A percentile compares a stretch with the other conserved stretches of the same genome.
Evolutionary conservation across 1,284 basidiomycete species (phyloP).

Genomic region (Puccinia coronata): DNA sequence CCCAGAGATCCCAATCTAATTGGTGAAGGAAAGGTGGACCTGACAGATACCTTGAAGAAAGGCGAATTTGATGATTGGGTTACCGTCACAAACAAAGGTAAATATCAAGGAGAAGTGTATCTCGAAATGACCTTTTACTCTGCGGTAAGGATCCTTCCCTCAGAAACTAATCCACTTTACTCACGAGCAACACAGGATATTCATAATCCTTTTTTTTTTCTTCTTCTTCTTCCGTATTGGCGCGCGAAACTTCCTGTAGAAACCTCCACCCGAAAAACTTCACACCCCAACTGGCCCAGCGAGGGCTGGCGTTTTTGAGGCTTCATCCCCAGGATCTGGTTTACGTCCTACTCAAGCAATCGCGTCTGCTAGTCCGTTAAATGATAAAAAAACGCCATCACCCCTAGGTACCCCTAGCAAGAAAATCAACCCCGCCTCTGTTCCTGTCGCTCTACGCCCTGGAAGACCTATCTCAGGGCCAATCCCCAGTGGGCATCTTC

Average conservation of each 20-base stretch:
- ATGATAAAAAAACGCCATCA: slow-evolving; percentile 12
- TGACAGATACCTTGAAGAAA: slow-evolving; percentile 85
- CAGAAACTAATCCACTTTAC: background rate
- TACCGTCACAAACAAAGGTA: slow-evolving; percentile 76
- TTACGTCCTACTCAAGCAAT: slow-evolving; percentile 10
- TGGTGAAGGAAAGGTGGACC: slow-evolving; percentile 82
- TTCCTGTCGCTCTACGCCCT: slow-evolving; percentile 23
- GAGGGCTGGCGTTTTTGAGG: slow-evolving; percentile 44
- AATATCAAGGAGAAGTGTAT: slow-evolving; percentile 86
- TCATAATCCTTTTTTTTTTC: too few species aligned
- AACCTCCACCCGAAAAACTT: slow-evolving; percentile 46
- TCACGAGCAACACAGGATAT: background rate
- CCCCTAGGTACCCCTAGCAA: background rate
- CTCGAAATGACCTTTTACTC: slow-evolving; percentile 94
- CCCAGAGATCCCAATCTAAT: slow-evolving; percentile 92
- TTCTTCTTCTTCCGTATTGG: background rate
- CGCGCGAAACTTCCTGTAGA: background rate
- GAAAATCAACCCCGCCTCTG: slow-evolving; percentile 3
- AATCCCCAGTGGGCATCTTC: slow-evolving; percentile 4
- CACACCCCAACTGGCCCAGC: slow-evolving; percentile 24
- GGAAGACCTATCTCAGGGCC: slow-evolving; percentile 2
- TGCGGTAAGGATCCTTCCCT: slow-evolving; percentile 11
- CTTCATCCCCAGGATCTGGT: slow-evolving; percentile 33
- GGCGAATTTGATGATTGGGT: slow-evolving; percentile 99
- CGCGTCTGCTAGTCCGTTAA: background rate